phyloP scores from a whole-genome alignment of 441 rosid genomes.

The Sinapis alba region DNA sequence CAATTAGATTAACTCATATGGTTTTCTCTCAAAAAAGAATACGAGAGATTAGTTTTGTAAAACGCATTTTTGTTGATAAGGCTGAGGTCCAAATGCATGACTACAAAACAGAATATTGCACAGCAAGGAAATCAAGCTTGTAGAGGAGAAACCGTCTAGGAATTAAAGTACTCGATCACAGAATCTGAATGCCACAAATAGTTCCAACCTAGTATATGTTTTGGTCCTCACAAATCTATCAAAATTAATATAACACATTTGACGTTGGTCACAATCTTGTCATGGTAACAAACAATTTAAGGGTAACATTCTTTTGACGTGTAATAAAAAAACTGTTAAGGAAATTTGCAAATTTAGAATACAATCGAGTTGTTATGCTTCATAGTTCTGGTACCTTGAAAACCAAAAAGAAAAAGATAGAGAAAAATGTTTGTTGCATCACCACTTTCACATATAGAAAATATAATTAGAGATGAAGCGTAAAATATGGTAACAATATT shows the following conservation, averaged over 20 bases:
- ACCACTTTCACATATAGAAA: constrained; percentile 18
- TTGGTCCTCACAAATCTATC: not conserved
- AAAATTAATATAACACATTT: not conserved
- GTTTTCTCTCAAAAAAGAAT: not conserved
- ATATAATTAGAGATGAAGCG: constrained; percentile 20
- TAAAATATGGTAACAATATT: constrained; percentile 21
- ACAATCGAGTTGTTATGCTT: constrained; percentile 14
- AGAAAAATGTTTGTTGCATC: constrained; percentile 15
- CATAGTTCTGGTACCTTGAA: constrained; percentile 10
- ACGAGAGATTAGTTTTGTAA: not conserved
- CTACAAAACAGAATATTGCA: not conserved
- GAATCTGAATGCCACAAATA: not conserved
- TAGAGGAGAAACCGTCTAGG: not conserved
- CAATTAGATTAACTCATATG: not conserved
- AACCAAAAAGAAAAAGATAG: constrained; percentile 1
- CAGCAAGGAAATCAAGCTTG: not conserved
- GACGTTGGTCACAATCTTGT: not conserved
- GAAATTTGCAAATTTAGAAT: constrained; percentile 18
- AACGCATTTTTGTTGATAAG: not conserved
- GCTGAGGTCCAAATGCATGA: not conserved
- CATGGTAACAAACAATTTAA: not conserved
- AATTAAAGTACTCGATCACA: not conserved
- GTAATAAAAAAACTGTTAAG: not conserved
- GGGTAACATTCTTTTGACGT: not conserved
- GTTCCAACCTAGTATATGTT: not conserved